These are phyloP conservation scores for Beauveria scarabaeidicola DNA, from an alignment of 2,329 filamentous ascomycete species.

Conservation along the genomic window DNA sequence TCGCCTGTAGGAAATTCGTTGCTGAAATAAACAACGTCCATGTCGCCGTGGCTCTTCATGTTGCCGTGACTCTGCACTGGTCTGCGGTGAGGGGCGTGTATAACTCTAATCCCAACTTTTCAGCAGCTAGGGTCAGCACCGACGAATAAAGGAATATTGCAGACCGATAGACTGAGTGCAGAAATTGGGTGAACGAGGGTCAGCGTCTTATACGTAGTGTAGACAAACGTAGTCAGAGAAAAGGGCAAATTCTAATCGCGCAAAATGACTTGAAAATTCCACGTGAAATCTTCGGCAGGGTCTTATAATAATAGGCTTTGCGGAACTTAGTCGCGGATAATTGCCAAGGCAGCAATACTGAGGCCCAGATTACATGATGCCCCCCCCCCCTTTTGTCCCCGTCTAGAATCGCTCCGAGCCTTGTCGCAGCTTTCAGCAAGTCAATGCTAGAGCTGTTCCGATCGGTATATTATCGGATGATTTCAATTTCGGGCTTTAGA, in stretches of 20 bases:
- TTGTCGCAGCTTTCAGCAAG: too few species aligned
- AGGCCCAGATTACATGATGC: not conserved
- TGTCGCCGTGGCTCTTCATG: not conserved
- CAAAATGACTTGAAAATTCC: not conserved
- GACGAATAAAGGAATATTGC: not conserved
- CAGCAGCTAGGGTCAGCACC: not conserved
- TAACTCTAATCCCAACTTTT: not conserved
- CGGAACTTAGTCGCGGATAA: not conserved
- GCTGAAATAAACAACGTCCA: not conserved
- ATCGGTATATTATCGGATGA: not conserved
- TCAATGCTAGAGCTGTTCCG: not conserved
- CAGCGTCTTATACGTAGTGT: not conserved
- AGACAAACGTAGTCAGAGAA: not conserved
- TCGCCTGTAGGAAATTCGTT: constrained; percentile 6
- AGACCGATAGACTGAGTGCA: not conserved
- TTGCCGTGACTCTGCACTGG: not conserved
- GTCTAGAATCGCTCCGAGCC: not conserved
- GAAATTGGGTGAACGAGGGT: not conserved
- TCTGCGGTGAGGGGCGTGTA: not conserved
- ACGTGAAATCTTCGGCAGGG: not conserved
- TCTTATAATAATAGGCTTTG: not conserved
- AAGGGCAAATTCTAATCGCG: not conserved
- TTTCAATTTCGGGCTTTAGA: not conserved
- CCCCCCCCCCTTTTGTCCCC: not conserved
- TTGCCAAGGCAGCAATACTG: not conserved